These are phyloP conservation scores for Nigrograna mackinnonii DNA, from an alignment of 2,329 filamentous ascomycete species.

Conservation along the genomic window DNA sequence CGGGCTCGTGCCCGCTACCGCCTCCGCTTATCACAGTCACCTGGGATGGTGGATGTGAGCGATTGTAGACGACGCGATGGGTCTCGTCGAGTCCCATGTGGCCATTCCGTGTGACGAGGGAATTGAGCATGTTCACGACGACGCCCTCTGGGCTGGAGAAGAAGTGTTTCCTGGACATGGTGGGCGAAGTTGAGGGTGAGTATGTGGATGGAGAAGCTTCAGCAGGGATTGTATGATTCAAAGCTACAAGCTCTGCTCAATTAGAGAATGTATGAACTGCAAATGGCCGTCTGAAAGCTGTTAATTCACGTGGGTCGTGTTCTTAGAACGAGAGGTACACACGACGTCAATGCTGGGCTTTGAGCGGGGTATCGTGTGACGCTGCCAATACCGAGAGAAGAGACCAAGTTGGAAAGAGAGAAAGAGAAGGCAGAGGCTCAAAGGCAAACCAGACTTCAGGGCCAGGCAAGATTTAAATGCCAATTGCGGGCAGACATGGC, in stretches of 20 bases:
- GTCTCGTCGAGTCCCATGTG: constrained; percentile 48
- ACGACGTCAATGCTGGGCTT: too few relatives aligned
- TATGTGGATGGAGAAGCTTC: not conserved
- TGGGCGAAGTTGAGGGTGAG: constrained; percentile 7
- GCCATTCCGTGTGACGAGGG: constrained; percentile 49
- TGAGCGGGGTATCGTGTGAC: too few relatives aligned
- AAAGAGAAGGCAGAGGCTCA: not conserved
- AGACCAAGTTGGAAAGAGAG: not conserved
- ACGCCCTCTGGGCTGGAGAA: constrained; percentile 55
- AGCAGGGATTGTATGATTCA: not conserved
- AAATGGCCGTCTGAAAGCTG: not conserved
- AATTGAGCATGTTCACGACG: constrained; percentile 53
- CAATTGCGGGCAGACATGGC: constrained; percentile 9
- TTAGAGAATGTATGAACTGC: not conserved
- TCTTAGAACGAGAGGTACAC: too few relatives aligned
- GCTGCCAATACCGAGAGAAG: not conserved
- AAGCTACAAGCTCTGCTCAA: not conserved
- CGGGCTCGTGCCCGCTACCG: constrained; percentile 53
- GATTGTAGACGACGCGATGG: constrained; percentile 54
- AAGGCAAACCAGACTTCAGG: not conserved
- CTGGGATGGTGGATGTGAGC: constrained; percentile 46
- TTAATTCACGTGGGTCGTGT: too few relatives aligned
- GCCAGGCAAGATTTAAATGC: constrained; percentile 3
- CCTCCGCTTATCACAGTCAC: constrained; percentile 53
- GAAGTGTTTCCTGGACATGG: constrained; percentile 60